Evolutionary conservation across 805 yeast species (phyloP).

Genomic region (Teunomyces aglyptinius): DNA sequence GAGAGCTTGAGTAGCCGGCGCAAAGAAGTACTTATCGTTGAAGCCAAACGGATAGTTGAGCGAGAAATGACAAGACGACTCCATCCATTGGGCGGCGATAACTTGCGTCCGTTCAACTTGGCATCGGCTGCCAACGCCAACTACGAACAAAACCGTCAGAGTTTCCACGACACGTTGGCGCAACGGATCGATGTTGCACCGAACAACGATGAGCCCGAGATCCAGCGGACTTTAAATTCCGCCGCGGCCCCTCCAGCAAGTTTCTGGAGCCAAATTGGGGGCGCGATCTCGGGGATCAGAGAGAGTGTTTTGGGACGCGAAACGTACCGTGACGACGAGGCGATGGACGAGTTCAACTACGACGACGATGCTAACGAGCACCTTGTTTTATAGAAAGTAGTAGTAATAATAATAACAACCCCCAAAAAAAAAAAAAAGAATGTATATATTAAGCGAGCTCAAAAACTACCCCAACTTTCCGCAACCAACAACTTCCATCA

Average conservation of each 20-base stretch:
- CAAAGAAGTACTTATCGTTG: conserved; percentile 37
- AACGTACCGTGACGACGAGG: conserved; percentile 23
- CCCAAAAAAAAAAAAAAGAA: not conserved
- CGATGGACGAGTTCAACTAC: conserved; percentile 29
- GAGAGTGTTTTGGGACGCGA: conserved; percentile 1
- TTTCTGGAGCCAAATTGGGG: conserved; percentile 29
- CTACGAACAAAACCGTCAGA: conserved; percentile 26
- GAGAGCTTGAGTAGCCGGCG: conserved; percentile 23
- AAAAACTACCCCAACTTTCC: not conserved
- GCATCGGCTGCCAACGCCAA: conserved; percentile 24
- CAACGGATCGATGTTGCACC: conserved; percentile 23
- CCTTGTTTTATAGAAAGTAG: conserved; percentile 22
- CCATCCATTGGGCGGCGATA: conserved; percentile 11
- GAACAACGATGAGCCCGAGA: conserved; percentile 10
- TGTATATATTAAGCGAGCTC: not conserved
- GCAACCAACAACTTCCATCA: not conserved
- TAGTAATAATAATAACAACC: too few species aligned
- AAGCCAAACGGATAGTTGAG: conserved; percentile 40
- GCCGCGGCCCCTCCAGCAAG: conserved; percentile 3
- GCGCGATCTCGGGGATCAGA: conserved; percentile 22
- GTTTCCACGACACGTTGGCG: conserved; percentile 21
- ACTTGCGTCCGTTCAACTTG: conserved; percentile 28
- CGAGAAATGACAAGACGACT: conserved; percentile 32
- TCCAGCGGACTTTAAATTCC: not conserved
- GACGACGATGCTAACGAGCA: conserved; percentile 37